phyloP scores from a whole-genome alignment of 140 eudicot species.

The Ambrosia hybrid region DNA sequence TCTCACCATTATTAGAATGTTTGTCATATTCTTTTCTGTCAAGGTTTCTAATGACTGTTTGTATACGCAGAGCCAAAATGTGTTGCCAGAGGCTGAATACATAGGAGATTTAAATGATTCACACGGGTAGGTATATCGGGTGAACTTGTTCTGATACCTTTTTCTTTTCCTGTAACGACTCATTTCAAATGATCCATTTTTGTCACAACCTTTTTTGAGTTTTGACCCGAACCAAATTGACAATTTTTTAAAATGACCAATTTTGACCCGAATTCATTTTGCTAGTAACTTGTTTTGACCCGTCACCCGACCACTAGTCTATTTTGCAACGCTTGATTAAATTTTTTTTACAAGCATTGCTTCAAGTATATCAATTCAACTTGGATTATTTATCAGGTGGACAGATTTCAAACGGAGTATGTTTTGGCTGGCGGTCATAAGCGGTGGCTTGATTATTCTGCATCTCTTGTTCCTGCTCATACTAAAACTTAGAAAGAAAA shows the following conservation, averaged over 20 bases:
- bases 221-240: too few relatives aligned
- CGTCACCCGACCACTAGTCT: not conserved
- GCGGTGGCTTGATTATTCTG: slow-evolving; percentile 63
- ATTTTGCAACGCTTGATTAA: not conserved
- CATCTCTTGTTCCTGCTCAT: slow-evolving; percentile 55
- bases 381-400: slow-evolving; percentile 54
- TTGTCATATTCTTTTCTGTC: not conserved
- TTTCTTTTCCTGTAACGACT: too few relatives aligned
- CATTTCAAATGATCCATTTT: too few relatives aligned
- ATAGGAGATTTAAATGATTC: slow-evolving; percentile 50
- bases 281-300: too few relatives aligned
- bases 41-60: slow-evolving; percentile 23
- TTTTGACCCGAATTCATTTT: too few relatives aligned
- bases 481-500: slow-evolving; percentile 49
- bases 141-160: too few relatives aligned
- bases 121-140: slow-evolving; percentile 45
- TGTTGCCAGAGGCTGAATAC: slow-evolving; percentile 70
- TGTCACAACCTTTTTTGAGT: too few relatives aligned
- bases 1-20: not conserved
- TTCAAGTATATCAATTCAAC: not conserved
- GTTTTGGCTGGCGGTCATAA: slow-evolving; percentile 83
- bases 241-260: too few relatives aligned
- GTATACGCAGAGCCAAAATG: slow-evolving; percentile 55
- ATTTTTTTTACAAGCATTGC: not conserved
- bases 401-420: slow-evolving; percentile 71